Conservation (phyloP, 257 asterid species). For the Fraxinus excelsior region DNA sequence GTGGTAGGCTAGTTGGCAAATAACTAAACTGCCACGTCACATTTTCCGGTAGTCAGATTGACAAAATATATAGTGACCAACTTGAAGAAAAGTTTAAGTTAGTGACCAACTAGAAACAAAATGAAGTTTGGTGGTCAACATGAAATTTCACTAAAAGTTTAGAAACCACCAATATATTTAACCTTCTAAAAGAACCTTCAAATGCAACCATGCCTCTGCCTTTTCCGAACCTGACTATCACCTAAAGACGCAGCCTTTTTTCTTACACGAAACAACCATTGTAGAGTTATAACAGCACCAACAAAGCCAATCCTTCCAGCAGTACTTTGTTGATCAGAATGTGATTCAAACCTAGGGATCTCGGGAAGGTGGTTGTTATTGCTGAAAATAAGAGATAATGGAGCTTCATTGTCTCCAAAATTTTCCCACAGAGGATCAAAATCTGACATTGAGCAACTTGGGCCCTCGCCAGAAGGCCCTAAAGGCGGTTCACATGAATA, state of each 20-base stretch:
- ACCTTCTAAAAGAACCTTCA: no score
- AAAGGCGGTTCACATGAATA: neutral
- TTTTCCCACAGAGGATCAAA: no score
- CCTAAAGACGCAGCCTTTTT: slow-evolving; percentile 15
- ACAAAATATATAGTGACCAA: no score
- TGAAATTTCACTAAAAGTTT: no score
- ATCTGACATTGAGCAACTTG: neutral
- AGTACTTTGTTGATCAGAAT: slow-evolving; percentile 25
- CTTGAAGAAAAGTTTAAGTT: no score
- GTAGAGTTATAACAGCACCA: neutral
- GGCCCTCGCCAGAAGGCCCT: neutral
- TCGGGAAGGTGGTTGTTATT: neutral
- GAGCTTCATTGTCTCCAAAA: neutral
- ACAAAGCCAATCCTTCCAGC: neutral
- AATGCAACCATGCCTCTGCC: slow-evolving; percentile 20
- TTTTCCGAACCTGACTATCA: slow-evolving; percentile 25
- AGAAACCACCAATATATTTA: no score
- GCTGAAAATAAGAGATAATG: neutral
- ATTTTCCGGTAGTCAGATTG: no score
- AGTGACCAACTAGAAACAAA: no score
- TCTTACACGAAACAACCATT: slow-evolving; percentile 33
- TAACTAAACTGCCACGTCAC: no score
- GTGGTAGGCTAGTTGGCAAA: no score
- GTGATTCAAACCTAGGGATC: neutral
- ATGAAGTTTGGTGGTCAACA: no score